These are phyloP conservation scores for Vaccinium darrowii DNA, from an alignment of 148 eudicot genomes.

Conservation along the genomic window DNA sequence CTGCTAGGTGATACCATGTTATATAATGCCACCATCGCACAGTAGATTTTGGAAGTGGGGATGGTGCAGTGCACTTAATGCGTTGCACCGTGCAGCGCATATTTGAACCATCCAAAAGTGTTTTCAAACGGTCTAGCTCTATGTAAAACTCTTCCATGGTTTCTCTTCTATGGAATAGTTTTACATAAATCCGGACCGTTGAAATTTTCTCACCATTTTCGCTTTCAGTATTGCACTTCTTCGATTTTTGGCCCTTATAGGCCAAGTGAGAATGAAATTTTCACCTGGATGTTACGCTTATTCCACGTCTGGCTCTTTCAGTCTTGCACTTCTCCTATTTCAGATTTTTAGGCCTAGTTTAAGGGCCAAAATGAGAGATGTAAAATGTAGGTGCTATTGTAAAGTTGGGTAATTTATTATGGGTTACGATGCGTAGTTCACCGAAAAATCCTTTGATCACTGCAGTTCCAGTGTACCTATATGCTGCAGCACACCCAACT, in stretches of 20 bases:
- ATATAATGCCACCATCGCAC: too few relatives aligned
- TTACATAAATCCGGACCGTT: too few relatives aligned
- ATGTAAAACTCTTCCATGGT: too few relatives aligned
- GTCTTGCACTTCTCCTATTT: neutral
- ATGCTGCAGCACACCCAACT: conserved; percentile 58
- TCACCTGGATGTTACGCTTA: neutral
- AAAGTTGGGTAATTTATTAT: neutral
- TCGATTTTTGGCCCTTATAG: neutral
- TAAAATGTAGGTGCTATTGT: neutral
- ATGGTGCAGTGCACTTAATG: too few relatives aligned
- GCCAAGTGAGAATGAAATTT: neutral
- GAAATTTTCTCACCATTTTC: neutral
- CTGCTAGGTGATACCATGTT: neutral
- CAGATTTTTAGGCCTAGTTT: neutral
- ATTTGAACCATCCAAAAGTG: too few relatives aligned
- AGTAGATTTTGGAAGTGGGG: too few relatives aligned
- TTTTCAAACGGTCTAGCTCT: too few relatives aligned
- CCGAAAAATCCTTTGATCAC: neutral
- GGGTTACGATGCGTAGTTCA: neutral
- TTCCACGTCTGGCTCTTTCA: neutral
- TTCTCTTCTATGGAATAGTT: too few relatives aligned
- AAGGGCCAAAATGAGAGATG: neutral
- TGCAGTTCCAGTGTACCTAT: conserved; percentile 59
- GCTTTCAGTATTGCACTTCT: neutral
- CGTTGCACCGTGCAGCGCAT: too few relatives aligned